Conservation (phyloP, 78 protist genomes). For the Dictyostelium capitatum region DNA sequence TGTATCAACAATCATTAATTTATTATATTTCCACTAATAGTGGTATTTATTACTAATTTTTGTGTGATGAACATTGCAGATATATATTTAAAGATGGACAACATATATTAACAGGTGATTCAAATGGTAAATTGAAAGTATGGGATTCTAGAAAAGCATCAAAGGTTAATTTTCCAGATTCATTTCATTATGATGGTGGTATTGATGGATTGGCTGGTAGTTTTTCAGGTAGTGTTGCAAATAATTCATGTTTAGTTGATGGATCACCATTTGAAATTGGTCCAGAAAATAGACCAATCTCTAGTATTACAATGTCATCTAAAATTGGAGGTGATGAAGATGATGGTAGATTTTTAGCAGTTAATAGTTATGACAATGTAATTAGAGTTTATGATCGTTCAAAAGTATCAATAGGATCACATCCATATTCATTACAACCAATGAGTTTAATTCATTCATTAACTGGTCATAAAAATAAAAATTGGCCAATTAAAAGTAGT, state of each 20-base stretch:
- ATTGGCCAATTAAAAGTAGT: slow-evolving; percentile 86
- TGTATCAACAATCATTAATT: neutral
- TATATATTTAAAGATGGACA: slow-evolving; percentile 72
- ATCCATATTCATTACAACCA: slow-evolving; percentile 69
- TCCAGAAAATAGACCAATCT: slow-evolving; percentile 64
- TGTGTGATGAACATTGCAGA: slow-evolving; percentile 10
- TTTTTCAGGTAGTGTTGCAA: neutral
- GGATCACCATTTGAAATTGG: slow-evolving; percentile 44
- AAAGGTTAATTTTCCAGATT: slow-evolving; percentile 43
- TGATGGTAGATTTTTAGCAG: slow-evolving; percentile 85
- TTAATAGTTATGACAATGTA: slow-evolving; percentile 82
- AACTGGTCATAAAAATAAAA: slow-evolving; percentile 78
- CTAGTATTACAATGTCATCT: slow-evolving; percentile 16
- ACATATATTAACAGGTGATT: slow-evolving; percentile 83
- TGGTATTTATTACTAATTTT: neutral
- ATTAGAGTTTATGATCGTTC: slow-evolving; percentile 84
- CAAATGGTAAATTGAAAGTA: slow-evolving; percentile 49
- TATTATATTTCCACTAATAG: neutral
- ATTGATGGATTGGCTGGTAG: slow-evolving; percentile 59
- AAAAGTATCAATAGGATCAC: slow-evolving; percentile 53
- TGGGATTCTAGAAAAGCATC: slow-evolving; percentile 85
- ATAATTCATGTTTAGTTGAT: slow-evolving; percentile 15
- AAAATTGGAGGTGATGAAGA: slow-evolving; percentile 38
- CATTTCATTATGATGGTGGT: slow-evolving; percentile 59
- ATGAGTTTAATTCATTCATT: slow-evolving; percentile 70